Evolutionary conservation across 768 basidiomycete genomes (phyloP).

Genomic region (Boletus subcaerulescens): DNA sequence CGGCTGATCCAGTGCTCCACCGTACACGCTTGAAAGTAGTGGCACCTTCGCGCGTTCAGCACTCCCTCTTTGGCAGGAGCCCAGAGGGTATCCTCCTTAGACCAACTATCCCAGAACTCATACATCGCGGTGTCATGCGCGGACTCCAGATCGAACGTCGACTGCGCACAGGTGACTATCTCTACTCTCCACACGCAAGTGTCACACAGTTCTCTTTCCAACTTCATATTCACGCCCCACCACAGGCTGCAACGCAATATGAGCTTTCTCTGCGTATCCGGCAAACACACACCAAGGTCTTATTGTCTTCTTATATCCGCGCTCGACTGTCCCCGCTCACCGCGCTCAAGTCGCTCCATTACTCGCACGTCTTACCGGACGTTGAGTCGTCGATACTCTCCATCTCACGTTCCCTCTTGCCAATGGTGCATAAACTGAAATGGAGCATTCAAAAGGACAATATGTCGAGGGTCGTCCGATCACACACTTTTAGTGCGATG

Average conservation of each 20-base stretch:
- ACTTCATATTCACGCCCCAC: slow-evolving; percentile 6
- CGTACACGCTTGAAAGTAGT: slow-evolving; percentile 57
- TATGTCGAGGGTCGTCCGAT: slow-evolving; percentile 55
- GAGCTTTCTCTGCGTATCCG: slow-evolving; percentile 54
- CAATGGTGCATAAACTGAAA: slow-evolving; percentile 63
- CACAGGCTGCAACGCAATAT: slow-evolving; percentile 65
- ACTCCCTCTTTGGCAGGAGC: slow-evolving; percentile 59
- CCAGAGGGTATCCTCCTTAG: slow-evolving; percentile 54
- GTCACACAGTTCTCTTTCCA: not conserved
- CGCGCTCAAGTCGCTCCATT: slow-evolving; percentile 45
- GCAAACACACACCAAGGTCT: slow-evolving; percentile 49
- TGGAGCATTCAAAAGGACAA: slow-evolving; percentile 67
- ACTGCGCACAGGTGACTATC: slow-evolving; percentile 65
- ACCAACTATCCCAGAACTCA: slow-evolving; percentile 63
- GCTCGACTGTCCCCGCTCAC: slow-evolving; percentile 39
- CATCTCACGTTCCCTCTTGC: slow-evolving; percentile 60
- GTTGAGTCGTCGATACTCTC: slow-evolving; percentile 54
- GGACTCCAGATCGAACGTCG: slow-evolving; percentile 63
- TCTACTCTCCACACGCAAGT: slow-evolving; percentile 57
- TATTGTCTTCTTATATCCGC: slow-evolving; percentile 54
- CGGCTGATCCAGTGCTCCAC: slow-evolving; percentile 64
- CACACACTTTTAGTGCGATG: slow-evolving; percentile 33
- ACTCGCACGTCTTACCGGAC: slow-evolving; percentile 57
- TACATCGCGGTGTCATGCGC: slow-evolving; percentile 67
- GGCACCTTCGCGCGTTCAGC: slow-evolving; percentile 64